A percentile compares a stretch with the other conserved stretches of the same genome.
Conservation (phyloP, 1,284 basidiomycete species). For the Boletellus deceptivus region DNA sequence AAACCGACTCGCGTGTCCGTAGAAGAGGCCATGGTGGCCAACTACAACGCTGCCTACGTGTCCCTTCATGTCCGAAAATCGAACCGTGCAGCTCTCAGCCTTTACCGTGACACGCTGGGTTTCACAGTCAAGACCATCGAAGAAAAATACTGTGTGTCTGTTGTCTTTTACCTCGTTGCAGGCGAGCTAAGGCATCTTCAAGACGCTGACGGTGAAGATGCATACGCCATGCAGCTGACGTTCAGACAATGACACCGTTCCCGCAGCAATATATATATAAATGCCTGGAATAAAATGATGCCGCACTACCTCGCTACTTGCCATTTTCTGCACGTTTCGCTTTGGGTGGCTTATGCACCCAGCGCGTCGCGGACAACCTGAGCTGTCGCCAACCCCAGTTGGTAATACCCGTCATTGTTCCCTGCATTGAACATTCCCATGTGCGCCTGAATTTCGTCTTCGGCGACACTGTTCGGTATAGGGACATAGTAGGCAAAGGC, state of each 20-base stretch:
- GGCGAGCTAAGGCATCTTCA: conserved; percentile 10
- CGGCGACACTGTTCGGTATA: conserved; percentile 62
- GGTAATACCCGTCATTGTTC: conserved; percentile 90
- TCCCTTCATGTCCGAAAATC: conserved; percentile 92
- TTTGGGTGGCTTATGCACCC: conserved; percentile 2
- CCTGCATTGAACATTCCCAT: conserved; percentile 83
- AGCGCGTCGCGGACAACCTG: conserved; percentile 59
- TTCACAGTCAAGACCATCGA: conserved; percentile 87
- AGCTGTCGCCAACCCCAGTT: conserved; percentile 70
- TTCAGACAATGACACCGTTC: conserved; percentile 39
- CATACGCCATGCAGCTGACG: conserved; percentile 81
- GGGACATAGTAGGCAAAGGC: conserved; percentile 57
- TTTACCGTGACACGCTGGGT: conserved; percentile 88
- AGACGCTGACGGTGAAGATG: conserved; percentile 94
- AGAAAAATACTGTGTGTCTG: conserved; percentile 79
- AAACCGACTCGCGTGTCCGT: conserved; percentile 11
- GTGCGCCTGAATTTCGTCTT: conserved; percentile 86
- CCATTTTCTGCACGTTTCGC: not conserved
- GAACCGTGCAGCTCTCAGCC: conserved; percentile 83
- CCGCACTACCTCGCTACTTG: conserved; percentile 5
- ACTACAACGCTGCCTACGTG: conserved; percentile 84
- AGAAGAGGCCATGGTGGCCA: conserved; percentile 90
- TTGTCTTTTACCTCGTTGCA: not conserved
- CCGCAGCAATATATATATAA: not conserved
- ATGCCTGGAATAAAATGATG: conserved; percentile 6